A percentile compares a stretch with the other conserved stretches of the same genome.
Conservation (phyloP, 768 basidiomycete species). For the Suillus brevipes region DNA sequence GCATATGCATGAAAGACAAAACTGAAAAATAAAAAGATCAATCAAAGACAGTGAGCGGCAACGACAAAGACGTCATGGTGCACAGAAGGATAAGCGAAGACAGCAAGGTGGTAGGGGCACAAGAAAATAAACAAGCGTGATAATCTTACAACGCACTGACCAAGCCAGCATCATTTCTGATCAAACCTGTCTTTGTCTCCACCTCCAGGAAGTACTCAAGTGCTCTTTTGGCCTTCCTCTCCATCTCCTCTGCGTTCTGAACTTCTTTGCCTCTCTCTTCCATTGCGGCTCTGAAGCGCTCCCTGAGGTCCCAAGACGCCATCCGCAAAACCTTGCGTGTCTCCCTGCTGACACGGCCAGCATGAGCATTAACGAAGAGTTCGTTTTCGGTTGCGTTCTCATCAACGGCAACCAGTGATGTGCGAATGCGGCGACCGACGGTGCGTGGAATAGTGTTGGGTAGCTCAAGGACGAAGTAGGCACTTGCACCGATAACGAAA, state of each 20-base stretch:
- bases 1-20: slow-evolving; percentile 8
- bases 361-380: slow-evolving; percentile 66
- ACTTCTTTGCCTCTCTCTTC: slow-evolving; percentile 82
- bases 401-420: slow-evolving; percentile 52
- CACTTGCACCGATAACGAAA: slow-evolving; percentile 66
- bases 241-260: slow-evolving; percentile 69
- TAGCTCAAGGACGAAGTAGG: slow-evolving; percentile 84
- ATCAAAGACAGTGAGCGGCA: slow-evolving; percentile 6
- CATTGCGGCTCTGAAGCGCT: slow-evolving; percentile 77
- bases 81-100: neutral
- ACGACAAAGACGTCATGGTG: neutral
- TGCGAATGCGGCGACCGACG: slow-evolving; percentile 80
- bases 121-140: slow-evolving; percentile 4
- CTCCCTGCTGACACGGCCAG: slow-evolving; percentile 73
- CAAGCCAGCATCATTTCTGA: slow-evolving; percentile 32
- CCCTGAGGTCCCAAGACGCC: slow-evolving; percentile 87
- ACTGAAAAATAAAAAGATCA: neutral
- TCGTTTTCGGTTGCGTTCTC: slow-evolving; percentile 51
- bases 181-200: slow-evolving; percentile 44
- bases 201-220: slow-evolving; percentile 66
- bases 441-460: slow-evolving; percentile 87
- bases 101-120: neutral
- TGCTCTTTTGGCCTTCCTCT: slow-evolving; percentile 69
- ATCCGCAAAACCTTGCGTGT: slow-evolving; percentile 90
- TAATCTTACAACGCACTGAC: slow-evolving; percentile 12